phyloP scores from a whole-genome alignment of 1,284 basidiomycete species.

The Cutaneotrichosporon daszewskae region DNA sequence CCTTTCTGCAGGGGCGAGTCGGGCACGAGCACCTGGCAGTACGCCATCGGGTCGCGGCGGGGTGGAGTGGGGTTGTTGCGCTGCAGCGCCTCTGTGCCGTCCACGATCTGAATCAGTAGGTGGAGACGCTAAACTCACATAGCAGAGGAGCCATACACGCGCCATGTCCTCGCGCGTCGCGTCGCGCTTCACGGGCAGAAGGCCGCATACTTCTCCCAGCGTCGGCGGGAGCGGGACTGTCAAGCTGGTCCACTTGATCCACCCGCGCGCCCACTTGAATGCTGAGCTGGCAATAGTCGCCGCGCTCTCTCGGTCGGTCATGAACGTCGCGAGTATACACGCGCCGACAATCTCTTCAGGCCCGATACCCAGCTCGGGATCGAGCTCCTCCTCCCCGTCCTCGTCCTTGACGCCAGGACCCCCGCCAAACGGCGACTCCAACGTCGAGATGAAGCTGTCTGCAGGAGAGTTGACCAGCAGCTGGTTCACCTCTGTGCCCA shows the following conservation, averaged over 20 bases:
- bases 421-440: constrained; percentile 14
- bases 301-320: constrained; percentile 27
- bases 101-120: constrained; percentile 26
- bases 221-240: constrained; percentile 20
- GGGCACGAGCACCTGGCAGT: constrained; percentile 23
- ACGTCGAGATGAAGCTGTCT: constrained; percentile 22
- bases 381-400: constrained; percentile 22
- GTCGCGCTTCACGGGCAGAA: constrained; percentile 33
- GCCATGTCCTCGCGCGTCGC: constrained; percentile 33
- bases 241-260: constrained; percentile 29
- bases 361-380: constrained; percentile 44
- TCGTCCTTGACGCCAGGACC: constrained; percentile 15
- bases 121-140: constrained; percentile 18
- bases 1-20: constrained; percentile 13
- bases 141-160: constrained; percentile 40
- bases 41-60: constrained; percentile 21
- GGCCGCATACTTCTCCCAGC: constrained; percentile 26
- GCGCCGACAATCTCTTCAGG: constrained; percentile 45
- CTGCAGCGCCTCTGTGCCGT: constrained; percentile 29
- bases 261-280: constrained; percentile 42
- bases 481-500: constrained; percentile 28
- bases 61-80: constrained; percentile 15
- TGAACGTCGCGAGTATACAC: constrained; percentile 35
- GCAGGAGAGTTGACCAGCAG: constrained; percentile 34
- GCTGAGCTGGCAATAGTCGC: constrained; percentile 31